Base-by-base conservation (phyloP, 495 filamentous ascomycete genomes). In the Xylaria scruposa region DNA sequence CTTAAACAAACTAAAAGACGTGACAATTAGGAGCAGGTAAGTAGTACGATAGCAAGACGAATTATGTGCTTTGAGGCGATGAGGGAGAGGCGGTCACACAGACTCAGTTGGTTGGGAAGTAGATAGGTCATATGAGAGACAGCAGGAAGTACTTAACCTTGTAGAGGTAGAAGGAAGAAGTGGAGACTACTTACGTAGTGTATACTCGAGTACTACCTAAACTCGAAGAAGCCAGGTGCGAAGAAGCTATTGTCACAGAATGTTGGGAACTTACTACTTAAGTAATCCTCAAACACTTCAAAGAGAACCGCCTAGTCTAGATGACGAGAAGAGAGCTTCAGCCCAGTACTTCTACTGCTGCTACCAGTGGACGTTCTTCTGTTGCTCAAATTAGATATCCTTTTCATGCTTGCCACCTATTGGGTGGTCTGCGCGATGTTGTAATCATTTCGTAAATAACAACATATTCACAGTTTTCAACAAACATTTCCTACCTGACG, bases 71-170 rank as follows among this genome's bases (percentile, higher is more conserved):
- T 38, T 38, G 60, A 44, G 60, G 31, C 4, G 17, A 38, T 7
- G 63, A 53, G 31, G 63, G 29, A 67, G 63, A 67, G 63, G 63
- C 63, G 63, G 63, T 67, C 44, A 67, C 63, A 67, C 63, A 38
- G 29, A 36, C 9, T 38, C 17, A 31, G 26, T 31, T 31, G 8
- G 15, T 33, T 4, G 38, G 33, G 58, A 60, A 60, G 17, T 60
- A 38, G 31, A 60, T 12, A 17, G 58, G 31, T 60, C 58, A 60
- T 33, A 59, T 60, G 58, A 60, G 33, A 60, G 31, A 60, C 42
- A 19, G 42, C 15, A 46, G 42, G 15, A 46, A 46, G 42, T 15
- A 17, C 42, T 42, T 46, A 46, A 17, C 42, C 42, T 46, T 36
- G 54, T 31, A 36, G 54, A 59, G 33, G 54, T 8, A 31, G 33